Evolutionary conservation across 306 rosid genomes (phyloP).

Genomic region (Cucumis melo): DNA sequence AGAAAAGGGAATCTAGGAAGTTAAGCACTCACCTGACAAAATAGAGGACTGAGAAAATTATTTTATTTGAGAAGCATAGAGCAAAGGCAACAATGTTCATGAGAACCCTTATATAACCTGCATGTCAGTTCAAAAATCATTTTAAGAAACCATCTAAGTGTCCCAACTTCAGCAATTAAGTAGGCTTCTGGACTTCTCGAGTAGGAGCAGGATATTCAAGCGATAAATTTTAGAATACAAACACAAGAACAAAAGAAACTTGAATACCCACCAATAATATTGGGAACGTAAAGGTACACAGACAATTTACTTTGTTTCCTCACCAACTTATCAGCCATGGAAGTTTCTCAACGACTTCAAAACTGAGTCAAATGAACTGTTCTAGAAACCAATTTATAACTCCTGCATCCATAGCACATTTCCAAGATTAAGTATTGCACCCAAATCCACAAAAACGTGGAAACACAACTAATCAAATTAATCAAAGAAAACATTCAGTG

Average conservation of each 20-base stretch:
- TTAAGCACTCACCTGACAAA: slow-evolving; percentile 55
- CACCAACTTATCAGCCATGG: slow-evolving; percentile 59
- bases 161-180: not conserved
- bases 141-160: not conserved
- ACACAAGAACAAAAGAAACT: not conserved
- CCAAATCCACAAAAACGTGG: not conserved
- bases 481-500: not conserved
- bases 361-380: slow-evolving; percentile 13
- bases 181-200: not conserved
- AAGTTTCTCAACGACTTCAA: slow-evolving; percentile 21
- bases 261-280: slow-evolving; percentile 68
- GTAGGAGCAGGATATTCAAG: not conserved
- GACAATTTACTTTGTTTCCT: slow-evolving; percentile 44
- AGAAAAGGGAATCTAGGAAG: not conserved
- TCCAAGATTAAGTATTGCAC: not conserved
- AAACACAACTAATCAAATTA: not conserved
- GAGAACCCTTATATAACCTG: slow-evolving; percentile 81
- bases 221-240: not conserved
- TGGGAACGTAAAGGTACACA: slow-evolving; percentile 80
- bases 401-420: slow-evolving; percentile 2
- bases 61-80: slow-evolving; percentile 62
- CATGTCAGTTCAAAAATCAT: slow-evolving; percentile 9
- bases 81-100: slow-evolving; percentile 66
- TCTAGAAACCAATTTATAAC: not conserved
- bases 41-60: slow-evolving; percentile 61